phyloP scores from a whole-genome alignment of 2,329 filamentous ascomycete species.

The Colletotrichum tabaci region DNA sequence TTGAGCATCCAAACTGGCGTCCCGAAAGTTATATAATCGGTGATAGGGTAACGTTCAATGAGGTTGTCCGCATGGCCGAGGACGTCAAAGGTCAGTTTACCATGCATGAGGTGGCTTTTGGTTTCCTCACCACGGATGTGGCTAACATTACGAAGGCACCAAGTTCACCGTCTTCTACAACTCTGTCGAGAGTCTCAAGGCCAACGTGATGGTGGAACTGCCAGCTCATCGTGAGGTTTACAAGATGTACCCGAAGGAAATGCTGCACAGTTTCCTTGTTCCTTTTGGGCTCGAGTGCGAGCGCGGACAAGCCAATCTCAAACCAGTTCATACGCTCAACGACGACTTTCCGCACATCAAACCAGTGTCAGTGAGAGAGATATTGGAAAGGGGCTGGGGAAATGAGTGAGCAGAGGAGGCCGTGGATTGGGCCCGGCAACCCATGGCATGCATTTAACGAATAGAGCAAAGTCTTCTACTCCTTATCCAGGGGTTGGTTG shows the following conservation, averaged over 20 bases:
- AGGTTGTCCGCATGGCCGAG: slow-evolving; percentile 55
- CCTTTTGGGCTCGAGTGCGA: not conserved
- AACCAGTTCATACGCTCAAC: not conserved
- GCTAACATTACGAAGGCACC: not conserved
- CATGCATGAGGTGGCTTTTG: too few species aligned
- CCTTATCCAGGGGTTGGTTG: too few species aligned
- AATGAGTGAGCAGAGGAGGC: not conserved
- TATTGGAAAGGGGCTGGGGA: not conserved
- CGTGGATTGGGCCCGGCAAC: too few species aligned
- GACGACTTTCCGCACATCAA: not conserved
- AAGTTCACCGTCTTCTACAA: slow-evolving; percentile 7
- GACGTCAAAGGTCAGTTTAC: not conserved
- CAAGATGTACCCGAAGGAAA: slow-evolving; percentile 43
- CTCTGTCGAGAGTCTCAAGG: not conserved
- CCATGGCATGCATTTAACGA: too few species aligned
- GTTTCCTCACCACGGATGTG: accelerated
- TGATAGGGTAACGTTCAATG: slow-evolving; percentile 59
- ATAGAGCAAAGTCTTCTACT: too few species aligned
- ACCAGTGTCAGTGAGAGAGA: not conserved
- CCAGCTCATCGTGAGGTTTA: slow-evolving; percentile 33
- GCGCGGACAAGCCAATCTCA: slow-evolving; percentile 8
- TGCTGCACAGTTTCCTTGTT: not conserved
- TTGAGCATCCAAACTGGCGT: slow-evolving; percentile 61
- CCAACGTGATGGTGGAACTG: not conserved
- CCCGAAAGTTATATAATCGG: slow-evolving; percentile 53